A percentile compares a stretch with the other conserved stretches of the same genome.
phyloP scores from a whole-genome alignment of 2,329 filamentous ascomycete species.

The Aspergillus neoniger region DNA sequence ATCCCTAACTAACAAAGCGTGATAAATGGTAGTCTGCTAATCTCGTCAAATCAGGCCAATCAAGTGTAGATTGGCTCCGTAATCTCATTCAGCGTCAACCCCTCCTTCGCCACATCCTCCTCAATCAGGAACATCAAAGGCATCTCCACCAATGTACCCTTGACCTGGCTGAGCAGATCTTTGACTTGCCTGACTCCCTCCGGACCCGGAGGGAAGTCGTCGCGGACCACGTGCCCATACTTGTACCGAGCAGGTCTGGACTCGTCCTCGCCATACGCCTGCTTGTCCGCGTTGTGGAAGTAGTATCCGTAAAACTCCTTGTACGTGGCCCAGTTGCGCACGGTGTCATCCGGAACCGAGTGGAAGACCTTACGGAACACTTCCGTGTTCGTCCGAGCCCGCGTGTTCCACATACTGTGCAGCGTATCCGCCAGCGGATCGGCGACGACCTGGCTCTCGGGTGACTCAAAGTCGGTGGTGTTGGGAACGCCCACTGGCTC shows the following conservation, averaged over 20 bases:
- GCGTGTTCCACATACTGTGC: conserved; percentile 59
- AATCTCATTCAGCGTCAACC: conserved; percentile 69
- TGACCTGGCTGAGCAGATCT: conserved; percentile 65
- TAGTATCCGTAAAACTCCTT: conserved; percentile 65
- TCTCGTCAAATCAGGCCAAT: conserved; percentile 48
- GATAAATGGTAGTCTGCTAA: background rate
- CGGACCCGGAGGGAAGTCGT: conserved; percentile 64
- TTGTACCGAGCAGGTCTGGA: conserved; percentile 60
- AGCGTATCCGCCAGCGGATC: conserved; percentile 62
- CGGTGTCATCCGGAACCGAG: conserved; percentile 60
- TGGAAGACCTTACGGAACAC: conserved; percentile 65
- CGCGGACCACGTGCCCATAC: conserved; percentile 84
- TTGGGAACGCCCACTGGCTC: conserved; percentile 60
- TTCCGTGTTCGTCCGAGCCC: conserved; percentile 60
- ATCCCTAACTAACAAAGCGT: conserved; percentile 5
- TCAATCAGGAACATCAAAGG: conserved; percentile 82
- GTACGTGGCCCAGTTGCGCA: conserved; percentile 63
- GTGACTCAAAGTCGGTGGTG: conserved; percentile 54
- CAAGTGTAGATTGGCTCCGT: conserved; percentile 73
- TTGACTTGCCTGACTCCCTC: conserved; percentile 74
- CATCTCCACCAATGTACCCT: conserved; percentile 83
- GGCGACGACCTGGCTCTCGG: conserved; percentile 53
- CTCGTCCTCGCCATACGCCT: conserved; percentile 49
- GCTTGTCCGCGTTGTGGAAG: conserved; percentile 50
- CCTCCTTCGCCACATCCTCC: conserved; percentile 82